A percentile compares a stretch with the other conserved stretches of the same genome.
Conservation (phyloP, 2,329 filamentous ascomycete species). For the Aspergillus fischeri region DNA sequence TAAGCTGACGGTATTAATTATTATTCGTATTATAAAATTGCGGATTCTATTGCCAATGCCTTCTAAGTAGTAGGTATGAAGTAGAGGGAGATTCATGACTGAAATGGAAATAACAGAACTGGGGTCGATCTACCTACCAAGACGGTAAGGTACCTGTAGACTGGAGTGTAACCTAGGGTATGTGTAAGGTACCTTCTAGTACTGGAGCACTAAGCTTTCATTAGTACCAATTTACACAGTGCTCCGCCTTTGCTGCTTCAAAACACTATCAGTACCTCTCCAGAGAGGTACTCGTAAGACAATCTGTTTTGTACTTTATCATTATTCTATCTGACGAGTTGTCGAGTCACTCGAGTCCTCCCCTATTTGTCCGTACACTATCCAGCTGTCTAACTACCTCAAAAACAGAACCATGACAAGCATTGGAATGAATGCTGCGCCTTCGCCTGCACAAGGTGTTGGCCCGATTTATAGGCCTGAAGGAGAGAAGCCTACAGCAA, state of each 20-base stretch:
- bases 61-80: too few species aligned
- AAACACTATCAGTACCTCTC: neutral
- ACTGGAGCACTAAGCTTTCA: too few species aligned
- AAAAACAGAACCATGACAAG: slow-evolving; percentile 18
- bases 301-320: neutral
- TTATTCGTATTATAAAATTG: too few species aligned
- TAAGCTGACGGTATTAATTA: too few species aligned
- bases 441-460: slow-evolving; percentile 60
- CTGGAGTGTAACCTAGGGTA: too few species aligned
- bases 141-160: too few species aligned
- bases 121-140: too few species aligned
- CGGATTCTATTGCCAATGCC: too few species aligned
- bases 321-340: neutral
- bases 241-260: neutral
- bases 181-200: too few species aligned
- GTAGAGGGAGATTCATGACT: too few species aligned
- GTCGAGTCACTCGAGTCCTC: neutral
- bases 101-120: too few species aligned
- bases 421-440: slow-evolving; percentile 24
- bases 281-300: neutral
- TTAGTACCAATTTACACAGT: neutral
- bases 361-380: neutral
- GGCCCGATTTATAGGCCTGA: slow-evolving; percentile 75
- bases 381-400: neutral
- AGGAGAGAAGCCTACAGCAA: slow-evolving; percentile 77